phyloP scores from a whole-genome alignment of 2,329 filamentous ascomycete genomes.

The Amesomyces nigricolor region DNA sequence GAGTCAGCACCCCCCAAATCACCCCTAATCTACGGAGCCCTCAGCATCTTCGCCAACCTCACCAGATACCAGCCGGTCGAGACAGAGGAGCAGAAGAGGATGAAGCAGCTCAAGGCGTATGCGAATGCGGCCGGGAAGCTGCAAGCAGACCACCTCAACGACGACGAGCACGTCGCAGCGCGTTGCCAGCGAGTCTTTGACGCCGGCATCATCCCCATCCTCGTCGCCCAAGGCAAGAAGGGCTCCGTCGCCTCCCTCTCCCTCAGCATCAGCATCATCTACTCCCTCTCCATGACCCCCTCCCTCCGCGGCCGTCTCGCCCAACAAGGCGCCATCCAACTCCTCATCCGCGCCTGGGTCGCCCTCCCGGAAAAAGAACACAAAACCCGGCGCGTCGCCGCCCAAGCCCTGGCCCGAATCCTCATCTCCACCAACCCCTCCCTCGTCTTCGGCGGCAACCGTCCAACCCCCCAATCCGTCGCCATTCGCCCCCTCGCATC shows the following conservation, averaged over 20 bases:
- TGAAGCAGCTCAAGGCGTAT: conserved; percentile 88
- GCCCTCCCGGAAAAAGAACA: conserved; percentile 50
- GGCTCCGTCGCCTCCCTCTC: conserved; percentile 65
- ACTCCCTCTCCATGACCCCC: conserved; percentile 68
- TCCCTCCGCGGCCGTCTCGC: conserved; percentile 72
- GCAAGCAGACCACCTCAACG: conserved; percentile 61
- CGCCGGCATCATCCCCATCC: conserved; percentile 67
- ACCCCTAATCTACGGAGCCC: conserved; percentile 72
- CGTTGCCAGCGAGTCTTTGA: conserved; percentile 77
- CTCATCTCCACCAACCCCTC: conserved; percentile 80
- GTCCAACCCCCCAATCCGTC: conserved; percentile 66
- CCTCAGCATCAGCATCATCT: conserved; percentile 70
- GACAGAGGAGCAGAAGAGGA: conserved; percentile 87
- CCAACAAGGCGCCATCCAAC: conserved; percentile 87
- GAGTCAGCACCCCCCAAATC: conserved; percentile 55
- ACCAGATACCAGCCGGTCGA: conserved; percentile 72
- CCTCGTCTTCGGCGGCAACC: conserved; percentile 74
- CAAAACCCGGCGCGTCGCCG: conserved; percentile 52
- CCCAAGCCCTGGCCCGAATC: conserved; percentile 77
- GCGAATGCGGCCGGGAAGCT: conserved; percentile 73
- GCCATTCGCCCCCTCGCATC: conserved; percentile 77
- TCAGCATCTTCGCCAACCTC: conserved; percentile 82
- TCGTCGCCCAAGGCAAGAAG: conserved; percentile 70
- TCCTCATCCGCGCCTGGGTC: conserved; percentile 67
- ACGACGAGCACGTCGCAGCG: conserved; percentile 67